Conservation (phyloP, 2,329 filamentous ascomycete genomes). For the Cucurbitaria berberidis region DNA sequence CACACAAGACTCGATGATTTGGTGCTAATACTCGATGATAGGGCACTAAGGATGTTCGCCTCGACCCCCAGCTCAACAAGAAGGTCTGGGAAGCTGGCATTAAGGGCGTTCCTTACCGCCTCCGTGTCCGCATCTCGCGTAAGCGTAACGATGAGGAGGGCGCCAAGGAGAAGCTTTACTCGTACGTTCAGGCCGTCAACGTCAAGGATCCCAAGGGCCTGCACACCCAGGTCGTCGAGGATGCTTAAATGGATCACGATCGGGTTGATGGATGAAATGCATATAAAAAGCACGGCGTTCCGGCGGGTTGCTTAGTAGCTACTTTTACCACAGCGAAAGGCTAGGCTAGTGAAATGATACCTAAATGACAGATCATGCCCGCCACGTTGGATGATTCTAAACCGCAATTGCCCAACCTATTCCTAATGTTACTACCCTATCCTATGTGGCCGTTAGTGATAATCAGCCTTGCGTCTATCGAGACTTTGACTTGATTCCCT, state of each 20-base stretch:
- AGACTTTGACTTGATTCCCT: not conserved
- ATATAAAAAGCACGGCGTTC: conserved; percentile 46
- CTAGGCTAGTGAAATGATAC: conserved; percentile 46
- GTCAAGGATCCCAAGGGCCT: conserved; percentile 99
- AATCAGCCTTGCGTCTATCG: not conserved
- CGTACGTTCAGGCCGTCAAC: conserved; percentile 99
- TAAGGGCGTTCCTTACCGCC: conserved; percentile 97
- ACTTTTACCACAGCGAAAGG: conserved; percentile 39
- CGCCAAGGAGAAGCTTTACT: conserved; percentile 99
- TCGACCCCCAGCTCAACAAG: conserved; percentile 99
- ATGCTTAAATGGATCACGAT: conserved; percentile 54
- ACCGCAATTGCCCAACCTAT: not conserved
- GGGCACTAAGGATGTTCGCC: conserved; percentile 95
- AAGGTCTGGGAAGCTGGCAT: conserved; percentile 99
- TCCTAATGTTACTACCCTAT: not conserved
- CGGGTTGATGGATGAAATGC: conserved; percentile 28
- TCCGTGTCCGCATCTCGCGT: conserved; percentile 97
- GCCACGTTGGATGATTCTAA: conserved; percentile 23
- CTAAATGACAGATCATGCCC: conserved; percentile 45
- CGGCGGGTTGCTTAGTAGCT: conserved; percentile 45
- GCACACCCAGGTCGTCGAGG: conserved; percentile 84
- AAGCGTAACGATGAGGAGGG: conserved; percentile 99
- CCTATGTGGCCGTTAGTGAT: not conserved
- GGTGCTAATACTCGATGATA: conserved; percentile 51
- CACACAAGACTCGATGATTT: not conserved